phyloP scores from a whole-genome alignment of 768 basidiomycete species.

The Auriscalpium vulgare region DNA sequence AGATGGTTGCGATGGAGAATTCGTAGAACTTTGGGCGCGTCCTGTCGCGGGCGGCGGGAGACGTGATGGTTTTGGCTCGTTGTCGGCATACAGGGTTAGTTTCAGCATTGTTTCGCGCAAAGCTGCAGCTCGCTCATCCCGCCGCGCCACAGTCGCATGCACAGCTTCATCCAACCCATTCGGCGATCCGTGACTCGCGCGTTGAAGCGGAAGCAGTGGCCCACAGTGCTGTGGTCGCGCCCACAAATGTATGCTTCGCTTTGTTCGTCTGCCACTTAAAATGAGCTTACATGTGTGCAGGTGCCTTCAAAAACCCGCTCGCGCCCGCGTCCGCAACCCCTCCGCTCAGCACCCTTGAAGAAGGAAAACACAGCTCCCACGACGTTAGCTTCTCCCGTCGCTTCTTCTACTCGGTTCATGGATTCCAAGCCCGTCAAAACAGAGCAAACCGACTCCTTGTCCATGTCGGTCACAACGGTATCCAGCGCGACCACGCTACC shows the following conservation, averaged over 20 bases:
- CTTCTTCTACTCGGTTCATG: too few species aligned
- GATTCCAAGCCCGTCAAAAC: too few species aligned
- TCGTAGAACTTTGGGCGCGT: slow-evolving; percentile 27
- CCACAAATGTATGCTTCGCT: neutral
- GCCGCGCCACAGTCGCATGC: neutral
- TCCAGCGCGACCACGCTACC: neutral
- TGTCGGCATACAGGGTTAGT: slow-evolving; percentile 40
- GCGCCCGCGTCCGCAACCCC: neutral
- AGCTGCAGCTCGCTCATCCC: neutral
- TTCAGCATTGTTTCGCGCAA: neutral
- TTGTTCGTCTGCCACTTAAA: neutral
- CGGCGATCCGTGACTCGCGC: neutral
- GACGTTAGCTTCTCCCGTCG: neutral
- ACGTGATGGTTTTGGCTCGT: slow-evolving; percentile 36
- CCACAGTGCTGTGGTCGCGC: neutral
- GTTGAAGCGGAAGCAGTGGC: neutral
- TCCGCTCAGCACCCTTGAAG: slow-evolving; percentile 3
- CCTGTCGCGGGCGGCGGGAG: slow-evolving; percentile 33
- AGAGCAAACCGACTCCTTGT: neutral
- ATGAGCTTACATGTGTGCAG: neutral
- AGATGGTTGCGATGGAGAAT: slow-evolving; percentile 29
- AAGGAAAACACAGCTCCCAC: neutral
- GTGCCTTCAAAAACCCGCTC: neutral
- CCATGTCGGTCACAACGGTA: neutral
- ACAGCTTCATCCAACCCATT: neutral